Base-by-base conservation (phyloP, 1,284 basidiomycete species). In the Heterobasidion annosum region DNA sequence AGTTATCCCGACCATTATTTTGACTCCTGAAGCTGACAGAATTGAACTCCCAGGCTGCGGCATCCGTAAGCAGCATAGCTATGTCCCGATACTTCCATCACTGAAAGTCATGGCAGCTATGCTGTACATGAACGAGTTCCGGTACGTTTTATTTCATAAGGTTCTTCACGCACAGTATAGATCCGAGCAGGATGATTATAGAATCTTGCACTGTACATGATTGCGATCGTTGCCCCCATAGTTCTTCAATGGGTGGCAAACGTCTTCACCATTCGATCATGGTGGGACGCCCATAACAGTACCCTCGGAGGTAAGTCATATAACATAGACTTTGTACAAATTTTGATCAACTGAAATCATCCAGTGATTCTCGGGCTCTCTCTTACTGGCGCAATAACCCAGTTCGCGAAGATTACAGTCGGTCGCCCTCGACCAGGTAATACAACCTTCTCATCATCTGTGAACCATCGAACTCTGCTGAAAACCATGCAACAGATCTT, bases 231-330 rank as follows among this genome's bases (percentile, higher is more conserved):
- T 4, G 73, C 86, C 2, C 91, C 93, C 0, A 65, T 89, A 4
- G 61, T 85, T 15, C 69, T 92, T 42, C 82, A 92, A 61, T 75
- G 84, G 15, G 62, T 80, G 7, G 76, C 93, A 59, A 89, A 91
- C 61, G 58, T 85, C 19, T 54, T 88, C 8, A 83, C 91, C 16
- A 72, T 91, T 10, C 79, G 87, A 18, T 88, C 84, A 5, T 83
- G 84, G 70, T 97, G 93, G 92, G 95, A 98, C 63, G 73, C 89
- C 37, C 94, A 98, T 67, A 88, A 83, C 62, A 79, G 88, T 51
- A 74, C 85, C 25, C 78, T 94, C 10, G 93, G 92, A 46, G 71
- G 86, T 88, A 62, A 53, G 83, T 75, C 56, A 5, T 61, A 64
- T 34, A 43, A 7, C 40, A 43, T 54, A 45, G 56, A 68, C 61